A percentile compares a stretch with the other conserved stretches of the same genome.
These are phyloP conservation scores for Curvularia lunata DNA, from an alignment of 2,329 filamentous ascomycete genomes.

Conservation along the genomic window DNA sequence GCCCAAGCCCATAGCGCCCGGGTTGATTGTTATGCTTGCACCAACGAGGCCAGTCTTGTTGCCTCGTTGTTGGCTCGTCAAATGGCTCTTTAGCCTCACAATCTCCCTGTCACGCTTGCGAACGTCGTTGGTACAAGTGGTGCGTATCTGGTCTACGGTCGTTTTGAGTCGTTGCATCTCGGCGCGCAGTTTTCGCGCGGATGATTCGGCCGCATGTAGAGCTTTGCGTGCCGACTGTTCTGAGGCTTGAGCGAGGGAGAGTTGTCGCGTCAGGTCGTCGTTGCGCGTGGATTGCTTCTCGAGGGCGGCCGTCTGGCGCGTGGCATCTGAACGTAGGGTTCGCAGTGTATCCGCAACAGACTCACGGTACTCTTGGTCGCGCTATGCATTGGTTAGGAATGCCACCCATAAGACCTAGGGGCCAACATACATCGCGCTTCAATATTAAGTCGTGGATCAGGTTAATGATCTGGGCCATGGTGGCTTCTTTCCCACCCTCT, in stretches of 20 bases:
- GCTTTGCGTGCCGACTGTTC: constrained; percentile 73
- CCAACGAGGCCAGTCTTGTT: constrained; percentile 55
- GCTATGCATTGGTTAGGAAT: constrained; percentile 58
- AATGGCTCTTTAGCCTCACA: constrained; percentile 84
- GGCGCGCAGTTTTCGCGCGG: constrained; percentile 78
- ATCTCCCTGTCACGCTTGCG: constrained; percentile 89
- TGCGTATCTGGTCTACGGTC: constrained; percentile 80
- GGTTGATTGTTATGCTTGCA: constrained; percentile 57
- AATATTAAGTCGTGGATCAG: constrained; percentile 92
- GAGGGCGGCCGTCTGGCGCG: constrained; percentile 74
- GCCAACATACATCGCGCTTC: constrained; percentile 75
- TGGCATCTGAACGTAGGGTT: constrained; percentile 74
- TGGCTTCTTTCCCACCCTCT: constrained; percentile 67
- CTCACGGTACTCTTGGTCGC: constrained; percentile 88
- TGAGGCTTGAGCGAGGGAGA: constrained; percentile 69
- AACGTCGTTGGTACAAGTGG: constrained; percentile 87
- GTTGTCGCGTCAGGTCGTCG: constrained; percentile 62
- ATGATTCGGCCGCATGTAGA: constrained; percentile 74
- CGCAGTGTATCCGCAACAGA: constrained; percentile 79
- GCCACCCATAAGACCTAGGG: neutral
- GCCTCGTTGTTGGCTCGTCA: constrained; percentile 67
- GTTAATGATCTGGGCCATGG: constrained; percentile 87
- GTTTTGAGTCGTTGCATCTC: constrained; percentile 81
- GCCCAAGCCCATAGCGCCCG: constrained; percentile 37
- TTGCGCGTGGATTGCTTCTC: constrained; percentile 62